Conservation (phyloP, 2,329 filamentous ascomycete species). For the Penicillium sp. region DNA sequence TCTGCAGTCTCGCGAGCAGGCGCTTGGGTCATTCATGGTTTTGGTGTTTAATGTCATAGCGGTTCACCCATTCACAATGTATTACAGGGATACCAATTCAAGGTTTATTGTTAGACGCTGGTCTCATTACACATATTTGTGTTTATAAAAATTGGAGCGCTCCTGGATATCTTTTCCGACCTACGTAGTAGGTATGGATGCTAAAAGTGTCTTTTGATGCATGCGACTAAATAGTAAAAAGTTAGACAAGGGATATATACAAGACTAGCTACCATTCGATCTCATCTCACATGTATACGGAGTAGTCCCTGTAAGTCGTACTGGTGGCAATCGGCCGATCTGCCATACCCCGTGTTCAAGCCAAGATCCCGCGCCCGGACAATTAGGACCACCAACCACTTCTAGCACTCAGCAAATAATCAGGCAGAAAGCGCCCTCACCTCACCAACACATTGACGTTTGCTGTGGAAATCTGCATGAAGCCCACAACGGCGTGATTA, state of each 20-base stretch:
- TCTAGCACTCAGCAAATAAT: conserved; percentile 4
- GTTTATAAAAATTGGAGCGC: neutral
- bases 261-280: neutral
- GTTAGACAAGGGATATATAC: neutral
- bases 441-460: neutral
- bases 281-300: neutral
- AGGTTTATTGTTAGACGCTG: neutral
- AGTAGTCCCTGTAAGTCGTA: neutral
- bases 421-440: neutral
- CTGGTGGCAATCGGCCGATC: conserved; percentile 1
- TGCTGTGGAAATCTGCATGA: conserved; percentile 22
- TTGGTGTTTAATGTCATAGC: conserved; percentile 16
- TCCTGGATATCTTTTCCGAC: neutral
- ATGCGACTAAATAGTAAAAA: neutral
- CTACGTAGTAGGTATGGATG: neutral
- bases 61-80: conserved; percentile 11
- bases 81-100: conserved; percentile 8
- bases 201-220: neutral
- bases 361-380: conserved; percentile 15
- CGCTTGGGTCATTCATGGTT: conserved; percentile 15
- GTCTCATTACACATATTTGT: neutral
- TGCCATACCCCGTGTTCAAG: conserved; percentile 9
- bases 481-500: conserved; percentile 21
- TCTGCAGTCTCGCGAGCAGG: conserved; percentile 8
- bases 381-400: conserved; percentile 14